These are phyloP conservation scores for Kregervanrija delftensis DNA, from an alignment of 805 yeast species.

Conservation along the genomic window DNA sequence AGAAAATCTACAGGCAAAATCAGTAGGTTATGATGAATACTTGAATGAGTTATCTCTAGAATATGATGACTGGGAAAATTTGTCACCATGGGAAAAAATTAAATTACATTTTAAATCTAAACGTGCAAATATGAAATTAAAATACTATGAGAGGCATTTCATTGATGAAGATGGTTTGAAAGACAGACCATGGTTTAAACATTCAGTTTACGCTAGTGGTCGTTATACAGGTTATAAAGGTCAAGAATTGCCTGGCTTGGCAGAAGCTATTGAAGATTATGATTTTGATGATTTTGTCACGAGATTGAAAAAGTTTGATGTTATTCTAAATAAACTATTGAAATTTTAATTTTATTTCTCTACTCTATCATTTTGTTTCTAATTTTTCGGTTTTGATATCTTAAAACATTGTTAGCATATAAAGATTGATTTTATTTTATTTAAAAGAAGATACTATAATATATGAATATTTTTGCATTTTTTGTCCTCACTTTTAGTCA, in stretches of 20 bases:
- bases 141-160: slow-evolving; percentile 39
- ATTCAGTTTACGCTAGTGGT: slow-evolving; percentile 52
- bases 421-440: too few species aligned
- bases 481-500: too few species aligned
- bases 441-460: too few species aligned
- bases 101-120: slow-evolving; percentile 19
- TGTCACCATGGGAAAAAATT: slow-evolving; percentile 22
- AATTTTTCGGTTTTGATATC: too few species aligned
- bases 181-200: slow-evolving; percentile 51
- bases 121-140: slow-evolving; percentile 33
- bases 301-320: slow-evolving; percentile 12
- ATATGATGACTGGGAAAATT: slow-evolving; percentile 17
- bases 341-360: not conserved
- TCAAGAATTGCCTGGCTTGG: slow-evolving; percentile 47
- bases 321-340: slow-evolving; percentile 5
- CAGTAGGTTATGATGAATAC: slow-evolving; percentile 22
- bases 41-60: slow-evolving; percentile 15
- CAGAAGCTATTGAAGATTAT: slow-evolving; percentile 46
- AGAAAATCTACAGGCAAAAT: slow-evolving; percentile 14
- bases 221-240: slow-evolving; percentile 58
- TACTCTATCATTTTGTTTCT: too few species aligned
- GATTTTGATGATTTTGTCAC: slow-evolving; percentile 29
- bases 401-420: too few species aligned
- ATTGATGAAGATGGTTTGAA: slow-evolving; percentile 41
- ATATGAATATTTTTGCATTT: too few species aligned